These are phyloP conservation scores for Fusarium dlaminii DNA, from an alignment of 2,329 filamentous ascomycete species.

Conservation along the genomic window DNA sequence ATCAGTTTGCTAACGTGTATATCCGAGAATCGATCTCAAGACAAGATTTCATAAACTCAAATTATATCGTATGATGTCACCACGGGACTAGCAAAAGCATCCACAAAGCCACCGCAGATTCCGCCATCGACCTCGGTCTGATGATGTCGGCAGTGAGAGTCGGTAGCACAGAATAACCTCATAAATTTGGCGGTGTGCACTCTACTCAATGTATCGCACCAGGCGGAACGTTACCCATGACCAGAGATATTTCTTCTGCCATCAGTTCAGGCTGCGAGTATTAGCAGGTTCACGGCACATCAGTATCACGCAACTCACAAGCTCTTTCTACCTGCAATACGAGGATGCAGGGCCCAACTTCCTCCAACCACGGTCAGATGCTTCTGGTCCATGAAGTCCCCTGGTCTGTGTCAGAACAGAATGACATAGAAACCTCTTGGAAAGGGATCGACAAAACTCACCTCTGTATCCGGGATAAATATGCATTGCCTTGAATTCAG, in stretches of 20 bases:
- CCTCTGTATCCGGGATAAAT: slow-evolving; percentile 32
- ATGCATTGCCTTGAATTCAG: slow-evolving; percentile 21
- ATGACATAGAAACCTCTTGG: fast-evolving
- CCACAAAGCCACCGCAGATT: slow-evolving; percentile 12
- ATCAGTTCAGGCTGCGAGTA: slow-evolving; percentile 19
- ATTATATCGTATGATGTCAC: slow-evolving; percentile 33
- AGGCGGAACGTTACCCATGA: slow-evolving; percentile 29
- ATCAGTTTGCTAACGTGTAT: slow-evolving; percentile 4
- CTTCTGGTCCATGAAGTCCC: slow-evolving; percentile 31
- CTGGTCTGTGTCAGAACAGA: background rate
- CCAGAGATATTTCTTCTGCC: slow-evolving; percentile 30
- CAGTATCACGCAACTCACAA: slow-evolving; percentile 6
- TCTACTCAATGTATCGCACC: background rate
- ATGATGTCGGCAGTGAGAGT: slow-evolving; percentile 3
- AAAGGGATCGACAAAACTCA: background rate
- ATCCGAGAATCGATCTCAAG: slow-evolving; percentile 15
- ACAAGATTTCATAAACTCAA: slow-evolving; percentile 11
- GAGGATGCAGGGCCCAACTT: slow-evolving; percentile 25
- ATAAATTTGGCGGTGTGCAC: background rate
- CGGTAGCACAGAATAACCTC: background rate
- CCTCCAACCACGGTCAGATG: slow-evolving; percentile 18
- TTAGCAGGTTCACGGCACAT: background rate
- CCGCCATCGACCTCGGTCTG: slow-evolving; percentile 4
- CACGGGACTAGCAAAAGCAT: background rate
- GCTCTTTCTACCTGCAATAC: slow-evolving; percentile 15